These are phyloP conservation scores for Panicum hallii DNA, from an alignment of 202 grass and related monocot genomes.

Conservation along the genomic window DNA sequence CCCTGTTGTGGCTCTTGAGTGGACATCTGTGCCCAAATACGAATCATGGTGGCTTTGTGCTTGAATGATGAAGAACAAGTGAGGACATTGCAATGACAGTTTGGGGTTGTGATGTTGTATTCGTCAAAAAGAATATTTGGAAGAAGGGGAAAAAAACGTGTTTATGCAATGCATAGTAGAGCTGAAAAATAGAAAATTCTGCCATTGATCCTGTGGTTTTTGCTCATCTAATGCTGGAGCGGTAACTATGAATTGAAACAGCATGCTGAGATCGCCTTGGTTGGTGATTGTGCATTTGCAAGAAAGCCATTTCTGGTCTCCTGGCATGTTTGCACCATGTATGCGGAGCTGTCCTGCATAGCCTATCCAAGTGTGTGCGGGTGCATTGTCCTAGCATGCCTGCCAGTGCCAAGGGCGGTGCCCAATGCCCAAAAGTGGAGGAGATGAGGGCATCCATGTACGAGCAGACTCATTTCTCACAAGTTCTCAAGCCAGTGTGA, in stretches of 20 bases:
- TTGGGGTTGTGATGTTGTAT: neutral
- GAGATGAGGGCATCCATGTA: slow-evolving; percentile 47
- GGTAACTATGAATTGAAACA: neutral
- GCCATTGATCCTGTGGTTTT: neutral
- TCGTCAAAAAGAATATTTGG: neutral
- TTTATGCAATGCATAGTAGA: neutral
- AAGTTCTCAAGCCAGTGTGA: neutral
- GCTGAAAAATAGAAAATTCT: neutral
- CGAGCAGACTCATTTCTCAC: slow-evolving; percentile 18
- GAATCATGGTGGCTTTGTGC: slow-evolving; percentile 21
- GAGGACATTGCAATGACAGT: too few species aligned
- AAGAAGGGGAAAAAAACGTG: too few species aligned
- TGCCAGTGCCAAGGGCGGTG: neutral
- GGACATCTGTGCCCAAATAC: neutral
- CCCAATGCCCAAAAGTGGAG: slow-evolving; percentile 31
- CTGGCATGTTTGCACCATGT: slow-evolving; percentile 21
- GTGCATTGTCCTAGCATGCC: slow-evolving; percentile 25
- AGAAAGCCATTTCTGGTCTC: neutral
- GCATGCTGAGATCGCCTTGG: neutral
- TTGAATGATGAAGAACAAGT: neutral
- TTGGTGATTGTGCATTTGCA: neutral
- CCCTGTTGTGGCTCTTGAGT: slow-evolving; percentile 20
- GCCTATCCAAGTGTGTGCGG: slow-evolving; percentile 11
- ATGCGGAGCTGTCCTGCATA: neutral
- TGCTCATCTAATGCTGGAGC: neutral